These are phyloP conservation scores for Dryas alaskensis DNA, from an alignment of 306 rosid species.

Conservation along the genomic window DNA sequence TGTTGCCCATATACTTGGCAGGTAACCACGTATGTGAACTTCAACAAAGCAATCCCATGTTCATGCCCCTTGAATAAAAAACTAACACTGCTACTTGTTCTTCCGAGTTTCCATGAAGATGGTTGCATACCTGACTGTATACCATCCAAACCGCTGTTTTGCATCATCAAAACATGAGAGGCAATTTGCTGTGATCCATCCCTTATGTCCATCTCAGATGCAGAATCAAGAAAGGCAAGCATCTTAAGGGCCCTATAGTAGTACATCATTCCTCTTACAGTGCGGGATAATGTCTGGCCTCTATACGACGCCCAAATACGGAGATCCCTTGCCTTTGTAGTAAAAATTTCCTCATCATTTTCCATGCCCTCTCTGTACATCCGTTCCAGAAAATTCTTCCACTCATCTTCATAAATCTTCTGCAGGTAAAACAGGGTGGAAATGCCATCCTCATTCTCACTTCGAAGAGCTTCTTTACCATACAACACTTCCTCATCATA, in stretches of 20 bases:
- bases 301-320: slow-evolving; percentile 90
- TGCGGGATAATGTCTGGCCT: slow-evolving; percentile 93
- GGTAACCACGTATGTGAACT: slow-evolving; percentile 84
- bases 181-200: slow-evolving; percentile 48
- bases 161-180: slow-evolving; percentile 50
- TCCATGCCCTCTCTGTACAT: slow-evolving; percentile 72
- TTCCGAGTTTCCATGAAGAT: slow-evolving; percentile 41
- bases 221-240: slow-evolving; percentile 86
- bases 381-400: slow-evolving; percentile 85
- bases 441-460: slow-evolving; percentile 86
- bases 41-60: slow-evolving; percentile 76
- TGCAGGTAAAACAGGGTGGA: slow-evolving; percentile 86
- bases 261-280: slow-evolving; percentile 97
- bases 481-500: slow-evolving; percentile 83
- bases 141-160: slow-evolving; percentile 38
- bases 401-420: slow-evolving; percentile 86
- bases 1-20: slow-evolving; percentile 88
- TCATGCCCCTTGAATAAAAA: slow-evolving; percentile 66
- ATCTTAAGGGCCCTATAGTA: slow-evolving; percentile 78
- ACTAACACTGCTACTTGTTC: slow-evolving; percentile 50
- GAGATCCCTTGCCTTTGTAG: slow-evolving; percentile 52
- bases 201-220: slow-evolving; percentile 70
- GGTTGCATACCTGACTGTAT: slow-evolving; percentile 33
- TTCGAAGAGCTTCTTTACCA: slow-evolving; percentile 57
- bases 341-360: slow-evolving; percentile 65